These are phyloP conservation scores for Aspergillus sp. DNA, from an alignment of 2,329 filamentous ascomycete species.

Conservation along the genomic window DNA sequence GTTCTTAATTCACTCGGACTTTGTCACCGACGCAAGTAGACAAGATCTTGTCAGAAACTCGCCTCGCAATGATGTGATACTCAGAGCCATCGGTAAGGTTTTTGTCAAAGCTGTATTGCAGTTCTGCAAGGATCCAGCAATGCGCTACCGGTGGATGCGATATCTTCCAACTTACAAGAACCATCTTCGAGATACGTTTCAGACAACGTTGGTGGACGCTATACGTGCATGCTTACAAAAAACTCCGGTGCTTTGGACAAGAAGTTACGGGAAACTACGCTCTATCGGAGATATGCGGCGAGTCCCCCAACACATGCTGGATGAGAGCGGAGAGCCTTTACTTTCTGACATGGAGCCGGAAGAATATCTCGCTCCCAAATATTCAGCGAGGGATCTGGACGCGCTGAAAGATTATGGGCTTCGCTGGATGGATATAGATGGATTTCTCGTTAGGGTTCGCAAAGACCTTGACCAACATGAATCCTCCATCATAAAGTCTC, in stretches of 20 bases:
- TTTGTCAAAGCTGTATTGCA: constrained; percentile 36
- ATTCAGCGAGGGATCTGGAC: not conserved
- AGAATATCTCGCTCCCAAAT: constrained; percentile 3
- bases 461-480: constrained; percentile 2
- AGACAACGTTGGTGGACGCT: constrained; percentile 1
- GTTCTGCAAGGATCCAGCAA: constrained; percentile 32
- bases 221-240: not conserved
- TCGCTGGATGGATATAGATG: not conserved
- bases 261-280: constrained; percentile 1
- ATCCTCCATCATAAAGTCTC: constrained; percentile 1
- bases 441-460: constrained; percentile 1
- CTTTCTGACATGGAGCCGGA: constrained; percentile 2
- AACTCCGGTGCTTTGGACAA: constrained; percentile 3
- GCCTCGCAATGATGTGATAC: constrained; percentile 32
- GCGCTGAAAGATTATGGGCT: constrained; percentile 2
- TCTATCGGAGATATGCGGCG: constrained; percentile 3
- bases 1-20: constrained; percentile 48
- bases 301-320: not conserved
- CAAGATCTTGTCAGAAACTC: constrained; percentile 32
- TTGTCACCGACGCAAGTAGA: constrained; percentile 42
- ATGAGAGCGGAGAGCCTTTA: constrained; percentile 4
- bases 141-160: constrained; percentile 42
- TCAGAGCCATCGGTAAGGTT: constrained; percentile 29
- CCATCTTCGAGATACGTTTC: constrained; percentile 2
- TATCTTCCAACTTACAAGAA: constrained; percentile 34